Evolutionary conservation across 768 basidiomycete species (phyloP).

Genomic region (Flagelloscypha sp.): DNA sequence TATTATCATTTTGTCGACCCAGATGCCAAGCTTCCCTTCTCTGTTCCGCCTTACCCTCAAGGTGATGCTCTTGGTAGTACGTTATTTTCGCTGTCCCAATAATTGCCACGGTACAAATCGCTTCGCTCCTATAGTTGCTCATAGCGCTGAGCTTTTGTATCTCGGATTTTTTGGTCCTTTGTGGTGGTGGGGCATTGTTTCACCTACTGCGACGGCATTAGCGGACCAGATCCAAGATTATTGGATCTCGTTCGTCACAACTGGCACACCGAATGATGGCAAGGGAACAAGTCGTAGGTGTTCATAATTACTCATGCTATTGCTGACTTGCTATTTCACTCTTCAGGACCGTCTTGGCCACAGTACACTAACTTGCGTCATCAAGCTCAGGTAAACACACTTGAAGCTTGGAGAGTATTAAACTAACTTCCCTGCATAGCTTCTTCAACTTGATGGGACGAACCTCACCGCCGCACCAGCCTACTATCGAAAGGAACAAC

Average conservation of each 20-base stretch:
- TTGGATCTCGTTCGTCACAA: conserved; percentile 33
- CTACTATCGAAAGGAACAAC: conserved; percentile 26
- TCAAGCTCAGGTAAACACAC: conserved; percentile 1
- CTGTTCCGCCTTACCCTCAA: no score
- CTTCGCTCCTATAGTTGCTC: conserved; percentile 9
- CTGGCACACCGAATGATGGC: conserved; percentile 31
- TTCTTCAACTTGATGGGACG: conserved; percentile 27
- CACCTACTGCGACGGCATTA: conserved; percentile 11
- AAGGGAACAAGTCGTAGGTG: conserved; percentile 22
- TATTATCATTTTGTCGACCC: conserved; percentile 13
- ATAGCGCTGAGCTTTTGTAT: conserved; percentile 11
- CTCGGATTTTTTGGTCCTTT: conserved; percentile 3
- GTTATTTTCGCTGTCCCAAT: no score
- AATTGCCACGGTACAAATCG: no score
- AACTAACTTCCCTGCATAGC: conserved; percentile 13
- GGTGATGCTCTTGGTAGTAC: no score
- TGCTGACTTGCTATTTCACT: no score
- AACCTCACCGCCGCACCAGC: conserved; percentile 29
- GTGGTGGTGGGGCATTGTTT: no score
- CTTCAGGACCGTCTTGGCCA: conserved; percentile 22
- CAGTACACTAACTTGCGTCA: conserved; percentile 18
- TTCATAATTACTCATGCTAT: neutral
- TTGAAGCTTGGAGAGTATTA: neutral
- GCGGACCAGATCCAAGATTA: conserved; percentile 32
- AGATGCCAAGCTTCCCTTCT: conserved; percentile 5